A percentile compares a stretch with the other conserved stretches of the same genome.
Conservation (phyloP, 306 rosid genomes). For the Vigna mungo region DNA sequence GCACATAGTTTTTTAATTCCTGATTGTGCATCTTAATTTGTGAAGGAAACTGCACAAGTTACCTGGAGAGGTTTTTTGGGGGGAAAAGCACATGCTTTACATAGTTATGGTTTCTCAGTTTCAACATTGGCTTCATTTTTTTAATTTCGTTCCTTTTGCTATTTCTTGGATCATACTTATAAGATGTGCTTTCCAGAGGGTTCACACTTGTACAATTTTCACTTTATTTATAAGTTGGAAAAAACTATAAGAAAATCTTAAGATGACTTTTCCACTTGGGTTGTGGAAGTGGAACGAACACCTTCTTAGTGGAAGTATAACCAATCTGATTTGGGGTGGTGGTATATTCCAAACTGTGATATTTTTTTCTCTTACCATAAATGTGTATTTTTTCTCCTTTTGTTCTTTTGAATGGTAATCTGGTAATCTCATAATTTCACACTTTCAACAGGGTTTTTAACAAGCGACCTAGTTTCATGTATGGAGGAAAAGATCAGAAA, state of each 20-base stretch:
- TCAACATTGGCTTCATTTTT: slow-evolving; percentile 41
- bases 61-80: slow-evolving; percentile 56
- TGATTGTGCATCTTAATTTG: slow-evolving; percentile 33
- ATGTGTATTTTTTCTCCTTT: slow-evolving; percentile 12
- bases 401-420: slow-evolving; percentile 10
- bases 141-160: slow-evolving; percentile 14
- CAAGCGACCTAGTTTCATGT: slow-evolving; percentile 37
- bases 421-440: background rate
- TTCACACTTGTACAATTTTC: background rate
- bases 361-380: slow-evolving; percentile 14
- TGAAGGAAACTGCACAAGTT: slow-evolving; percentile 50
- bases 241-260: background rate
- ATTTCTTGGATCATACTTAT: slow-evolving; percentile 39
- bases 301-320: background rate
- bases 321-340: background rate
- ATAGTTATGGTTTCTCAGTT: slow-evolving; percentile 45
- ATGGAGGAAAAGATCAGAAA: slow-evolving; percentile 52
- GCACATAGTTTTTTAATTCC: slow-evolving; percentile 9
- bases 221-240: slow-evolving; percentile 18
- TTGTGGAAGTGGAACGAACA: slow-evolving; percentile 14
- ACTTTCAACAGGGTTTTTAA: slow-evolving; percentile 46
- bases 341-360: background rate
- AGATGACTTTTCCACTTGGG: slow-evolving; percentile 23
- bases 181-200: slow-evolving; percentile 28
- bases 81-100: slow-evolving; percentile 54